Conservation (phyloP, 2,329 filamentous ascomycete species). For the Ascocoryne sarcoides region DNA sequence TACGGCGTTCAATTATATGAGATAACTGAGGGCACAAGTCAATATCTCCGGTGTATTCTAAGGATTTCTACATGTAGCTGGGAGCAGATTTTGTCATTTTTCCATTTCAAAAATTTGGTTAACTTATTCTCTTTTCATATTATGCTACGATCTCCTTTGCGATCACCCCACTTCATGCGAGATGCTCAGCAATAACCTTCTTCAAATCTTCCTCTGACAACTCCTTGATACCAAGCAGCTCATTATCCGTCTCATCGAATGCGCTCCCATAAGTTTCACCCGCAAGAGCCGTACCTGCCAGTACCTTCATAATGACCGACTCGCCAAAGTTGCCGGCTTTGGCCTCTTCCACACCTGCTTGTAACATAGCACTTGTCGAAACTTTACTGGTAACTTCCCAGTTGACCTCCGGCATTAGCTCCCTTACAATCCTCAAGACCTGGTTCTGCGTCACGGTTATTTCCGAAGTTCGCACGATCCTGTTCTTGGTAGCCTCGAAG, state of each 20-base stretch:
- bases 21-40: too few species aligned
- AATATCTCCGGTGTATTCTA: too few species aligned
- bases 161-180: slow-evolving; percentile 5
- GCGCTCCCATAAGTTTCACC: slow-evolving; percentile 28
- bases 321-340: slow-evolving; percentile 19
- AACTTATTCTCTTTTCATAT: too few species aligned
- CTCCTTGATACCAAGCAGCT: slow-evolving; percentile 62
- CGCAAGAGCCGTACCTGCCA: slow-evolving; percentile 27
- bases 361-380: slow-evolving; percentile 7
- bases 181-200: slow-evolving; percentile 11
- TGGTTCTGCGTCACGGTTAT: slow-evolving; percentile 16
- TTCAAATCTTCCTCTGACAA: slow-evolving; percentile 39
- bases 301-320: slow-evolving; percentile 26
- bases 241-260: slow-evolving; percentile 38
- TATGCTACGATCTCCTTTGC: too few species aligned
- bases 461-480: slow-evolving; percentile 10
- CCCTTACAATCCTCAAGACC: slow-evolving; percentile 9
- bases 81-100: too few species aligned
- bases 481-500: slow-evolving; percentile 22
- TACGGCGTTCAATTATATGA: too few species aligned
- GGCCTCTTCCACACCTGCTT: slow-evolving; percentile 13
- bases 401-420: slow-evolving; percentile 16
- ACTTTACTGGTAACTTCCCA: slow-evolving; percentile 18
- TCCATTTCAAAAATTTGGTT: too few species aligned
- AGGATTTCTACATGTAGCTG: too few species aligned